Evolutionary conservation across 805 yeast species (phyloP).

Genomic region (Monosporozyma aerobia): DNA sequence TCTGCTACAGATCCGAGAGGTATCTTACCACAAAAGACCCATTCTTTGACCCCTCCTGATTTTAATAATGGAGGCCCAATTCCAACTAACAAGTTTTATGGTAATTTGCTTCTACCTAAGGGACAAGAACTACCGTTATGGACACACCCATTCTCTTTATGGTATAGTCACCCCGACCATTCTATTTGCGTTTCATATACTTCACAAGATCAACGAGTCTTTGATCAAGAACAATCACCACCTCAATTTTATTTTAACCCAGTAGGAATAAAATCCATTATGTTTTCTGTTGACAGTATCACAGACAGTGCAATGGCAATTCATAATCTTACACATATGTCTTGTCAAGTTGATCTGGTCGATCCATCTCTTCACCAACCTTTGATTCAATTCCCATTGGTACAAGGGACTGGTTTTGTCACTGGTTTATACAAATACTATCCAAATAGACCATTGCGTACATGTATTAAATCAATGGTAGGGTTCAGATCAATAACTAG

Average conservation of each 20-base stretch:
- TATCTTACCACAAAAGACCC: slow-evolving; percentile 30
- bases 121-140: slow-evolving; percentile 58
- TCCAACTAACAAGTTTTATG: slow-evolving; percentile 72
- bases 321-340: slow-evolving; percentile 12
- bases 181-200: slow-evolving; percentile 63
- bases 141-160: slow-evolving; percentile 75
- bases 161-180: slow-evolving; percentile 46
- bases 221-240: slow-evolving; percentile 57
- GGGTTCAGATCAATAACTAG: slow-evolving; percentile 39
- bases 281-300: slow-evolving; percentile 35
- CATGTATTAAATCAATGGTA: slow-evolving; percentile 30
- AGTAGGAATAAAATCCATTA: slow-evolving; percentile 52
- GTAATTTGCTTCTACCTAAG: slow-evolving; percentile 56
- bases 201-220: slow-evolving; percentile 49
- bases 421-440: slow-evolving; percentile 43
- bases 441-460: neutral
- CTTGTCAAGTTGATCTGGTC: neutral
- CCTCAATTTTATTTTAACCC: slow-evolving; percentile 61
- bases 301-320: slow-evolving; percentile 29
- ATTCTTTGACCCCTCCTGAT: slow-evolving; percentile 26
- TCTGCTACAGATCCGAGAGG: slow-evolving; percentile 34
- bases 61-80: slow-evolving; percentile 36
- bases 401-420: slow-evolving; percentile 77
- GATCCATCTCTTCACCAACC: neutral
- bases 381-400: slow-evolving; percentile 47